Percentiles rank a stretch among this genome's conserved stretches.
Conservation (phyloP, 2,329 filamentous ascomycete species). For the Pleoardoris graminearum region DNA sequence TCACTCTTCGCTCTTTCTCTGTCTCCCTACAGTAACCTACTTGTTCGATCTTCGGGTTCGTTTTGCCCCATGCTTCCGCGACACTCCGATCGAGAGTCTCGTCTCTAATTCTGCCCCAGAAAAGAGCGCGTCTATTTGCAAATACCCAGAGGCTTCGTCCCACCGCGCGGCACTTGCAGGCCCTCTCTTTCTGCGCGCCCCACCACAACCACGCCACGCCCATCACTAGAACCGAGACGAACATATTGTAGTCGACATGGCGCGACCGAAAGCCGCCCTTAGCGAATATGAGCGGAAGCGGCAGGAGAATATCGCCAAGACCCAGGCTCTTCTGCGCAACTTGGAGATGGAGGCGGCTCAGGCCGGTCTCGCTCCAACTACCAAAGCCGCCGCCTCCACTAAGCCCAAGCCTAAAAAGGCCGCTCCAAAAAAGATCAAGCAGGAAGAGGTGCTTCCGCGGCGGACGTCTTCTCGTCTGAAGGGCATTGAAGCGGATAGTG, state of each 20-base stretch:
- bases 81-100: neutral
- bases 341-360: conserved; percentile 69
- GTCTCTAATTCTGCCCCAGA: neutral
- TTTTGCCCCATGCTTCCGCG: neutral
- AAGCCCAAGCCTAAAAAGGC: conserved; percentile 51
- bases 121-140: neutral
- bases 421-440: conserved; percentile 59
- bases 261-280: conserved; percentile 56
- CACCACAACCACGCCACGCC: neutral
- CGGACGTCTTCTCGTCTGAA: conserved; percentile 65
- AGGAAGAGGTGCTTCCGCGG: conserved; percentile 58
- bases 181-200: neutral
- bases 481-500: conserved; percentile 67
- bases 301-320: conserved; percentile 83
- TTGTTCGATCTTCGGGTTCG: neutral
- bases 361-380: conserved; percentile 66
- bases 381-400: conserved; percentile 54
- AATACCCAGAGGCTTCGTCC: neutral
- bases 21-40: neutral
- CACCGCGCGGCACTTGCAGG: neutral
- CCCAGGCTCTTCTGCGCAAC: conserved; percentile 79
- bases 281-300: conserved; percentile 87
- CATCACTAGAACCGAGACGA: neutral
- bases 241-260: conserved; percentile 28
- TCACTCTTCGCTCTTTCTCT: too few species aligned